Conservation (phyloP, 106 monocot species). For the Dendrobium chrysotoxum region DNA sequence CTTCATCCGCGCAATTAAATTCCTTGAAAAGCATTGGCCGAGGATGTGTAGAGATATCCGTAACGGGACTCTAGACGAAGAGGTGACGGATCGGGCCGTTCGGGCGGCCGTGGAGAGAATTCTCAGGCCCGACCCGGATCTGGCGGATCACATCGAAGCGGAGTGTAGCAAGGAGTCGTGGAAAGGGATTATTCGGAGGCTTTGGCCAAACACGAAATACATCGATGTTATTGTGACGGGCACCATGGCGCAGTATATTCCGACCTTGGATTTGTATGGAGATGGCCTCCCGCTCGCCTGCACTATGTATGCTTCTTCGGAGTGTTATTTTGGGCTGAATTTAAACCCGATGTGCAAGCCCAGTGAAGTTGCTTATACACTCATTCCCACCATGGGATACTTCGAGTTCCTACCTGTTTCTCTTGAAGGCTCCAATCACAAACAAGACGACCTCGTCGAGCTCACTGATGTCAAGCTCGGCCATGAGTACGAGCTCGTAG, state of each 20-base stretch:
- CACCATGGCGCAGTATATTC: constrained; percentile 84
- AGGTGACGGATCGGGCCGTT: constrained; percentile 47
- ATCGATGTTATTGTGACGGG: constrained; percentile 92
- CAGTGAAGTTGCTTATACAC: constrained; percentile 62
- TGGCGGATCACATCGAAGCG: constrained; percentile 43
- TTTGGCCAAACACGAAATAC: constrained; percentile 85
- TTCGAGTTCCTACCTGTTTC: constrained; percentile 67
- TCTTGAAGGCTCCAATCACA: constrained; percentile 4
- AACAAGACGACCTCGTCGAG: constrained; percentile 40
- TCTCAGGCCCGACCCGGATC: constrained; percentile 38
- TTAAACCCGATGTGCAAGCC: constrained; percentile 80
- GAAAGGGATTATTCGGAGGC: constrained; percentile 58
- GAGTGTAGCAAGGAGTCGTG: constrained; percentile 52
- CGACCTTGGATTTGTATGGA: constrained; percentile 67
- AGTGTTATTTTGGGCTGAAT: constrained; percentile 92
- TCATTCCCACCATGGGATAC: constrained; percentile 84
- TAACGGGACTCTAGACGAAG: constrained; percentile 37
- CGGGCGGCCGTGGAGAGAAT: constrained; percentile 41
- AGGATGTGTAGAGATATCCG: constrained; percentile 58
- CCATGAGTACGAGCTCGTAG: constrained; percentile 80
- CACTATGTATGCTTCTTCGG: constrained; percentile 90
- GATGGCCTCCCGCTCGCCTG: constrained; percentile 67
- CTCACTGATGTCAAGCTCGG: constrained; percentile 74
- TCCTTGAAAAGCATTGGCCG: constrained; percentile 76
- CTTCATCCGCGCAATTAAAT: constrained; percentile 69